phyloP scores from a whole-genome alignment of 2,329 filamentous ascomycete species.

The Ascochyta koolunga region DNA sequence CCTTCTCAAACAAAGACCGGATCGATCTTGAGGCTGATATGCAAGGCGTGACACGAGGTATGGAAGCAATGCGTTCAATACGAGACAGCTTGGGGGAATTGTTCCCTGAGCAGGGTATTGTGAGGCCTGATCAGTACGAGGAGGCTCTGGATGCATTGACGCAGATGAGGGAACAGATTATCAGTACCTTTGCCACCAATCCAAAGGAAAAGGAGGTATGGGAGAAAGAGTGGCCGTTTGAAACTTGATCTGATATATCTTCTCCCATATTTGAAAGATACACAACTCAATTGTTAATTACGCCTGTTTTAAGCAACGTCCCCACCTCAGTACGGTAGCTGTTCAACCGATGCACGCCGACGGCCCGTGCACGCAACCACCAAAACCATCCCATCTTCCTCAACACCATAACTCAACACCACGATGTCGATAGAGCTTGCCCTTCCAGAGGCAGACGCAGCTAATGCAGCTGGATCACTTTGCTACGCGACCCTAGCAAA shows the following conservation, averaged over 20 bases:
- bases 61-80: conserved; percentile 36
- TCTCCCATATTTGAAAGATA: no score
- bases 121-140: conserved; percentile 32
- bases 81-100: conserved; percentile 31
- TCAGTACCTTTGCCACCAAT: conserved; percentile 26
- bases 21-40: conserved; percentile 31
- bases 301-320: neutral
- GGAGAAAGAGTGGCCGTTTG: conserved; percentile 16
- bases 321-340: neutral
- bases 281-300: no score
- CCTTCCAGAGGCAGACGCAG: no score
- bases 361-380: no score
- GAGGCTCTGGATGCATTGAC: conserved; percentile 30
- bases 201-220: conserved; percentile 28
- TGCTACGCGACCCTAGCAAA: no score
- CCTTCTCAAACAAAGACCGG: conserved; percentile 30
- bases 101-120: conserved; percentile 34
- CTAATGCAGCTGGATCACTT: no score
- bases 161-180: conserved; percentile 34
- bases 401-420: no score
- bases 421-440: no score
- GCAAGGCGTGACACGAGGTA: conserved; percentile 31
- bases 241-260: neutral
- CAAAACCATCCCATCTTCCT: no score
- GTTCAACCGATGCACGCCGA: no score